Evolutionary conservation across 352 stramenopile genomes (phyloP).

Genomic region (Globisporangium paddicum): DNA sequence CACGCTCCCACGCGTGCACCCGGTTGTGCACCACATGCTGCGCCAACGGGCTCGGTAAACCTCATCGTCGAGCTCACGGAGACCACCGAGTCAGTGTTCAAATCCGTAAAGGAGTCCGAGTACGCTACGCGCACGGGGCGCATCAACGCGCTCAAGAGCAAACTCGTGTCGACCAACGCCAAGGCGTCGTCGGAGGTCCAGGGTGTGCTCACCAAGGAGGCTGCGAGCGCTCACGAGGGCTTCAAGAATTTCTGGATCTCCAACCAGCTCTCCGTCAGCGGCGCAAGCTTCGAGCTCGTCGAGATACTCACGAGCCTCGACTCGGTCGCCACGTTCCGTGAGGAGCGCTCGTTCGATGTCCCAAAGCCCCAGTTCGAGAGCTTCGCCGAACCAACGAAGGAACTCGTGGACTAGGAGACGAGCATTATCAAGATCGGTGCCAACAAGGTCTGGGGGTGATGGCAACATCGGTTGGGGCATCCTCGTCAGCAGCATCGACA

Average conservation of each 20-base stretch:
- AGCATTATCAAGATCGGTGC: constrained; percentile 13
- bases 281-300: constrained; percentile 11
- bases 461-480: constrained; percentile 13
- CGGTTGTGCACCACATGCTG: too few species aligned
- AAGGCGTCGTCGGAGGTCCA: too few species aligned
- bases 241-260: constrained; percentile 24
- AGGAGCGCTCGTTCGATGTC: neutral
- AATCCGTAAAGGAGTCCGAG: too few species aligned
- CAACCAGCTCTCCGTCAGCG: constrained; percentile 17
- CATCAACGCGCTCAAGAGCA: too few species aligned
- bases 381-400: neutral
- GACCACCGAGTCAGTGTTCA: too few species aligned
- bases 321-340: constrained; percentile 10
- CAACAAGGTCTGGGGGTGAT: constrained; percentile 11
- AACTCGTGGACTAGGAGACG: constrained; percentile 8
- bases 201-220: too few species aligned
- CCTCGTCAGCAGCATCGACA: constrained; percentile 17
- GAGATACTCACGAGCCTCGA: constrained; percentile 10
- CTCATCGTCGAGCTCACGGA: too few species aligned
- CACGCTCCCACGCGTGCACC: too few species aligned
- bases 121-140: too few species aligned
- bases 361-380: neutral
- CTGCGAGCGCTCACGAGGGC: neutral
- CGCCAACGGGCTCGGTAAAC: too few species aligned
- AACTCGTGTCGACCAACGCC: too few species aligned